A percentile compares a stretch with the other conserved stretches of the same genome.
Evolutionary conservation across 768 basidiomycete species (phyloP).

Genomic region (Xerocomus spinulosus): DNA sequence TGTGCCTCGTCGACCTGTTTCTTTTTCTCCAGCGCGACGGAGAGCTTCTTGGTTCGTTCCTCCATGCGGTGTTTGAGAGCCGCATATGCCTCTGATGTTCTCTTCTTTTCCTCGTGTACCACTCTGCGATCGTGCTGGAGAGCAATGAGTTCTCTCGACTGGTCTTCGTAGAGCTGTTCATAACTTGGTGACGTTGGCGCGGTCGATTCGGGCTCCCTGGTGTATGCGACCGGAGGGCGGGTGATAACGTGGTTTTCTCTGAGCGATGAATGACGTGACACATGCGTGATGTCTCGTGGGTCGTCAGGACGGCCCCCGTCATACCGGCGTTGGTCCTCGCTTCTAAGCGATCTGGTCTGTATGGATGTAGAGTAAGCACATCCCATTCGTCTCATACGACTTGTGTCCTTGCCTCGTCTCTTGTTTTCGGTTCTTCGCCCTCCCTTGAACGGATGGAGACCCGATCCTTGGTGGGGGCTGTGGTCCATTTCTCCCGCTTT

Average conservation of each 20-base stretch:
- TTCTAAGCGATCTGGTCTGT: conserved; percentile 1
- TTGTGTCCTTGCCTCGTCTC: conserved; percentile 5
- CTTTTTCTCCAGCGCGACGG: background rate
- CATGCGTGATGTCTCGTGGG: background rate
- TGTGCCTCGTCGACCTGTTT: conserved; percentile 11
- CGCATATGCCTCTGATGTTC: background rate
- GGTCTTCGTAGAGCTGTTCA: conserved; percentile 2
- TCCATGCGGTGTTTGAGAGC: conserved; percentile 7
- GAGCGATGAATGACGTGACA: background rate
- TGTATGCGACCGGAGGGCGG: background rate
- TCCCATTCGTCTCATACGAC: too few relatives aligned
- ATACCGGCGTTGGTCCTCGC: background rate
- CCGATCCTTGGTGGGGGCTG: background rate
- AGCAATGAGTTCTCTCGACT: conserved; percentile 3
- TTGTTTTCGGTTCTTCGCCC: background rate
- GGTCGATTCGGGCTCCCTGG: background rate
- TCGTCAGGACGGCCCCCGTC: background rate
- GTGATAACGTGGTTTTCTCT: background rate
- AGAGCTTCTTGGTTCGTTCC: conserved; percentile 3
- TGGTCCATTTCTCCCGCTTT: background rate
- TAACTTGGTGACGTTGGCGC: background rate
- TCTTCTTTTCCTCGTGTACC: conserved; percentile 7
- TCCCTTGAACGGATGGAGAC: background rate
- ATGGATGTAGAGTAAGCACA: background rate
- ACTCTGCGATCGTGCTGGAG: conserved; percentile 3